Evolutionary conservation across 2,329 filamentous ascomycete genomes (phyloP), one percentile per base, ranked within the genome.

Genomic region (Colletotrichum spaethianum): DNA sequence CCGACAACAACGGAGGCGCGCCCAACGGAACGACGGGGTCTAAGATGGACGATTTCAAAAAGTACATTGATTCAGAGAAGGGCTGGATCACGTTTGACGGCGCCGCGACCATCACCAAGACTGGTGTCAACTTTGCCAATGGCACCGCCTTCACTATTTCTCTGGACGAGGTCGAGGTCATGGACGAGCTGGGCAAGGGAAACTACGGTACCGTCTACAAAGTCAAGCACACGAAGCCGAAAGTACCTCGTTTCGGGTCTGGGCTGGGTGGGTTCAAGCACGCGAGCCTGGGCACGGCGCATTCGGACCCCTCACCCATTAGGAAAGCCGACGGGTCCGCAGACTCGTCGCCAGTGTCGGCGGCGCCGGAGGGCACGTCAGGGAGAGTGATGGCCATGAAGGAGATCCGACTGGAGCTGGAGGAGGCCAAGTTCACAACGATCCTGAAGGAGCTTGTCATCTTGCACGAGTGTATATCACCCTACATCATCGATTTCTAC

Each of bases 141-240:
- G 96, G 96, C 2, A 93, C 92, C 65, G 94, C 92, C 23, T 98
- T 99, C 82, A 94, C 89, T 78, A 98, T 99, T 79, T 98, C 96
- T 4, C 87, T 99, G 52, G 96, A 99, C 79, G 96, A 99, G 81
- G 93, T 99, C 7, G 94, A 98, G 77, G 96, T 94, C 1, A 80
- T 98, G 70, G 94, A 96, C 73, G 96, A 99, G 84, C 86, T 99
- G 16, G 96, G 96, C 57, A 99, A 98, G 83, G 96, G 96, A 50
- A 99, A 99, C 81, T 99, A 99, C 78, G 96, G 96, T 72, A 98
- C 96, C 1, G 96, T 99, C 4, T 98, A 97, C 88, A 98, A 96
- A 82, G 96, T 98, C 69, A 91, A 93, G 77, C 96, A 99, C 83
- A 91, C 93, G 68, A 92, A 94, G 78, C 88, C 87, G 16, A 82